Evolutionary conservation across 768 basidiomycete species (phyloP).

Genomic region (Suillus cothurnatus): DNA sequence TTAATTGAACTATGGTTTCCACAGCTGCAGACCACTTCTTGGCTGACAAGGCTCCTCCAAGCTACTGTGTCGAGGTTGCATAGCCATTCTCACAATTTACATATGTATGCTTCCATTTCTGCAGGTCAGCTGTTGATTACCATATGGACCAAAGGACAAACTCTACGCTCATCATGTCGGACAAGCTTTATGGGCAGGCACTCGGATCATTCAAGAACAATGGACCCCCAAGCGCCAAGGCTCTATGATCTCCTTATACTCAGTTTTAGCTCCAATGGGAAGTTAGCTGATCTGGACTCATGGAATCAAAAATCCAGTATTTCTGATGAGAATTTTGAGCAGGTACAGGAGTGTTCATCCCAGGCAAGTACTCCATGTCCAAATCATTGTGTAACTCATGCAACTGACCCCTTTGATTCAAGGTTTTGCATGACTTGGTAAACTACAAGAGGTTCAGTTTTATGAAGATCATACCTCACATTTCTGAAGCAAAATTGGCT

Average conservation of each 20-base stretch:
- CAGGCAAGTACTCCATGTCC: slow-evolving; percentile 49
- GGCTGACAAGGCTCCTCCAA: slow-evolving; percentile 74
- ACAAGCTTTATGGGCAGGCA: slow-evolving; percentile 82
- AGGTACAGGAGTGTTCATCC: slow-evolving; percentile 67
- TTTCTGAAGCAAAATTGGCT: slow-evolving; percentile 61
- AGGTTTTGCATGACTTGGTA: slow-evolving; percentile 46
- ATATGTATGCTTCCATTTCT: slow-evolving; percentile 34
- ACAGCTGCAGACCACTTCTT: slow-evolving; percentile 60
- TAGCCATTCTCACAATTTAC: slow-evolving; percentile 71
- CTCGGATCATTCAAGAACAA: slow-evolving; percentile 80
- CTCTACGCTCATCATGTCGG: slow-evolving; percentile 75
- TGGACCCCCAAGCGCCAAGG: slow-evolving; percentile 71
- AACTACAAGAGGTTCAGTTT: slow-evolving; percentile 86
- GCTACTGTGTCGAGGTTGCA: slow-evolving; percentile 70
- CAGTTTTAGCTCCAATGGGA: slow-evolving; percentile 63
- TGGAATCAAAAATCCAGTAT: slow-evolving; percentile 59
- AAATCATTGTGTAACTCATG: background rate
- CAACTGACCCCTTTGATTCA: background rate
- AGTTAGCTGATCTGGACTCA: slow-evolving; percentile 54
- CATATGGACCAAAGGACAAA: slow-evolving; percentile 68
- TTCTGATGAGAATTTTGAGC: slow-evolving; percentile 62
- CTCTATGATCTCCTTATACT: slow-evolving; percentile 74
- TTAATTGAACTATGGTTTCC: slow-evolving; percentile 34
- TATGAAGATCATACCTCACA: slow-evolving; percentile 82
- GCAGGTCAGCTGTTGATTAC: slow-evolving; percentile 3